Conservation (phyloP, 1,139 yeast genomes). For the Blastobotrys raffinosifermentans region DNA sequence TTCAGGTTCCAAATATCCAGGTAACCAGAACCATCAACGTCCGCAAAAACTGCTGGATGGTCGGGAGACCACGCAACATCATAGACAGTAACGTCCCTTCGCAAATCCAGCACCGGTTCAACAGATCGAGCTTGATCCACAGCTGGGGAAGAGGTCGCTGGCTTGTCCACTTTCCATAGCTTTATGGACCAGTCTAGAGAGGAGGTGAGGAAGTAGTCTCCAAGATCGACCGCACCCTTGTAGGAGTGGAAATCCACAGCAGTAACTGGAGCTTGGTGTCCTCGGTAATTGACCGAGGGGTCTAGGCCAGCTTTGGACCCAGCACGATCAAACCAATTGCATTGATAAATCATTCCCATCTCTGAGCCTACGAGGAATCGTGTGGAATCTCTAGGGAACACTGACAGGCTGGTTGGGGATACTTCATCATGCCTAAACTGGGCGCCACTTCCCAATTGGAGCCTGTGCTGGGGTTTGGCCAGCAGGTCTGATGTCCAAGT, state of each 20-base stretch:
- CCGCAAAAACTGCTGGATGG: conserved; percentile 41
- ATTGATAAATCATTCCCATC: conserved; percentile 43
- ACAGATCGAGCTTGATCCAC: conserved; percentile 10
- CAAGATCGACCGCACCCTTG: conserved; percentile 27
- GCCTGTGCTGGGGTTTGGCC: conserved; percentile 36
- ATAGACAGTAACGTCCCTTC: conserved; percentile 40
- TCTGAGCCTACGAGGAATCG: conserved; percentile 42
- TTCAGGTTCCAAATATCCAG: conserved; percentile 55
- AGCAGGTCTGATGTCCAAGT: conserved; percentile 44
- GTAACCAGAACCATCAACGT: conserved; percentile 43
- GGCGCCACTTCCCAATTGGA: conserved; percentile 27
- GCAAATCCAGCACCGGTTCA: conserved; percentile 24
- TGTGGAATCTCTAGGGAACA: conserved; percentile 33
- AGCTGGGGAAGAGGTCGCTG: conserved; percentile 3
- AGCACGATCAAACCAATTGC: conserved; percentile 36
- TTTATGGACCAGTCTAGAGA: conserved; percentile 41
- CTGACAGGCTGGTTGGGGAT: conserved; percentile 35
- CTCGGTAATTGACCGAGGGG: conserved; percentile 23
- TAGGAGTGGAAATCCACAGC: conserved; percentile 31
- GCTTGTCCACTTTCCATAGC: conserved; percentile 32
- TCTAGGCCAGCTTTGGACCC: conserved; percentile 34
- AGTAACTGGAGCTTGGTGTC: conserved; percentile 38
- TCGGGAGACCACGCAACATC: conserved; percentile 43
- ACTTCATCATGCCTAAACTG: conserved; percentile 34
- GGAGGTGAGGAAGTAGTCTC: conserved; percentile 32